Percentiles rank a stretch among this genome's conserved stretches.
Conservation (phyloP, 768 basidiomycete species). For the Kwoniella europaea region DNA sequence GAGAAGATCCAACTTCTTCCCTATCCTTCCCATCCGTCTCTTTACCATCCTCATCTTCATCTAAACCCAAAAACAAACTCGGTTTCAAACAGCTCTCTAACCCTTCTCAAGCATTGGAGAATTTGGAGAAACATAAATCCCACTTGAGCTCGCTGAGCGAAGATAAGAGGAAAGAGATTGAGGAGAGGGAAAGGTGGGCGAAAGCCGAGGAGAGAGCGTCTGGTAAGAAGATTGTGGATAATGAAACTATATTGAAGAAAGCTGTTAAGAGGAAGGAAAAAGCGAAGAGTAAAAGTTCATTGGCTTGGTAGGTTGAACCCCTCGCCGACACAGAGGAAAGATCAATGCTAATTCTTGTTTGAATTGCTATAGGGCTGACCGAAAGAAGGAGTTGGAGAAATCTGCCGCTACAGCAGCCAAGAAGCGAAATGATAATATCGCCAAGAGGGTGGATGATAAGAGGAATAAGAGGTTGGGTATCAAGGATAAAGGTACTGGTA, state of each 20-base stretch:
- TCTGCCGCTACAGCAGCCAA: conserved; percentile 85
- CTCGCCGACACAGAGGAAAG: too few relatives aligned
- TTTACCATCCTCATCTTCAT: conserved; percentile 60
- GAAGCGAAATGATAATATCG: conserved; percentile 89
- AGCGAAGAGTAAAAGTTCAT: conserved; percentile 80
- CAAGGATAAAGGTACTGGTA: conserved; percentile 38
- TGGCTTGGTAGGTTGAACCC: conserved; percentile 78
- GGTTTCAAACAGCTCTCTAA: conserved; percentile 75
- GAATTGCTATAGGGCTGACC: conserved; percentile 73
- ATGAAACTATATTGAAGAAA: conserved; percentile 83
- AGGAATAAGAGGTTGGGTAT: conserved; percentile 67
- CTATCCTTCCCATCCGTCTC: conserved; percentile 73
- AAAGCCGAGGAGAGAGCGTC: conserved; percentile 86
- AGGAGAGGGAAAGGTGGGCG: conserved; percentile 85
- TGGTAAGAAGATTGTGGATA: conserved; percentile 89
- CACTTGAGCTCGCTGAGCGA: conserved; percentile 77
- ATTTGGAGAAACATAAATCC: conserved; percentile 76
- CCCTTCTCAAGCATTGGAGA: conserved; percentile 81
- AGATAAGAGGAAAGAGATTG: conserved; percentile 77
- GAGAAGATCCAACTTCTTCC: conserved; percentile 59
- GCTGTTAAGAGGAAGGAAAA: conserved; percentile 92
- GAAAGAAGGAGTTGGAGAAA: conserved; percentile 75
- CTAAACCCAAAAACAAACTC: conserved; percentile 56
- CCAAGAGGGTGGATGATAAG: conserved; percentile 77
- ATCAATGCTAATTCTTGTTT: too few relatives aligned